phyloP scores from a whole-genome alignment of 371 early-diverging fungal genomes.

The Apophysomyces sp. region DNA sequence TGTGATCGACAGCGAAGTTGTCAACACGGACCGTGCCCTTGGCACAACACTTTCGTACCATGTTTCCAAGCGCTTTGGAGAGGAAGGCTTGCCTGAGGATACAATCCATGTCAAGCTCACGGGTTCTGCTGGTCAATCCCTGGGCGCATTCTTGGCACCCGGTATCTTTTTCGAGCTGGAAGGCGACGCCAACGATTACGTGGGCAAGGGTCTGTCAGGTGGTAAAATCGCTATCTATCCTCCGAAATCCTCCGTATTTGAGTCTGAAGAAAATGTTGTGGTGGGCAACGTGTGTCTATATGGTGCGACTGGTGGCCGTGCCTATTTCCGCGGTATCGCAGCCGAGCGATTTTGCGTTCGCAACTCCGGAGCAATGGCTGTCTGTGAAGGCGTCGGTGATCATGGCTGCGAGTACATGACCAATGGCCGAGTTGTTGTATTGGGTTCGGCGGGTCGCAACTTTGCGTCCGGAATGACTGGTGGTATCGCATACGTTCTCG shows the following conservation, averaged over 20 bases:
- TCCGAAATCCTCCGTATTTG: conserved; percentile 73
- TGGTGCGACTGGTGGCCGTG: conserved; percentile 89
- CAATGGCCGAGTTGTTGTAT: conserved; percentile 83
- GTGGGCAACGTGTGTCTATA: conserved; percentile 95
- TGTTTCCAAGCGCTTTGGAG: conserved; percentile 77
- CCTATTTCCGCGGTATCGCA: conserved; percentile 90
- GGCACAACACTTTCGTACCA: conserved; percentile 89
- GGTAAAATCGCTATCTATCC: conserved; percentile 86
- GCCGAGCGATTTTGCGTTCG: conserved; percentile 95
- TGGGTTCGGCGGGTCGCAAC: conserved; percentile 90
- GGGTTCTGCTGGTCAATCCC: conserved; percentile 93
- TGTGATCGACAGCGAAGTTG: conserved; percentile 61
- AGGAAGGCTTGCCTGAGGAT: conserved; percentile 80
- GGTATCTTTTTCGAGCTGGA: conserved; percentile 89
- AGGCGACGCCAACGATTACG: conserved; percentile 96
- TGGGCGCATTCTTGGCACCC: conserved; percentile 89
- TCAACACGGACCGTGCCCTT: conserved; percentile 92
- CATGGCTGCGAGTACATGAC: conserved; percentile 99
- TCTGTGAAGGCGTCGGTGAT: conserved; percentile 95
- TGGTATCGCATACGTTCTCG: conserved; percentile 88
- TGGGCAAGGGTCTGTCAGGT: conserved; percentile 94
- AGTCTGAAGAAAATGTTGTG: conserved; percentile 82
- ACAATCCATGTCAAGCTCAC: conserved; percentile 79
- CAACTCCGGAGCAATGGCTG: conserved; percentile 92
- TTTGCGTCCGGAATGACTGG: conserved; percentile 96